Evolutionary conservation across 352 stramenopile species (phyloP).

Genomic region (Thraustotheca clavata): DNA sequence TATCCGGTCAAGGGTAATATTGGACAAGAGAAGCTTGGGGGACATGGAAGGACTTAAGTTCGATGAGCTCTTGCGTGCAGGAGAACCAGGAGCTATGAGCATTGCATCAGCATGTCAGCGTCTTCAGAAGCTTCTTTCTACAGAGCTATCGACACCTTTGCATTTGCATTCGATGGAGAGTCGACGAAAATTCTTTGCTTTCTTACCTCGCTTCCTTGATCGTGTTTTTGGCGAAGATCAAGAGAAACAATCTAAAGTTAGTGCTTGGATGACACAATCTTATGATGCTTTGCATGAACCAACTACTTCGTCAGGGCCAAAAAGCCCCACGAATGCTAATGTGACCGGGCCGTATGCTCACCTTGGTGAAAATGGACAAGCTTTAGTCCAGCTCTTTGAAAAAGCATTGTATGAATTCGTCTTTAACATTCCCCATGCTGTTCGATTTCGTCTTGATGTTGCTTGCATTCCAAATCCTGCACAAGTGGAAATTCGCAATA

Average conservation of each 20-base stretch:
- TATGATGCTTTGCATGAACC: neutral
- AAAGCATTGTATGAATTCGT: conserved; percentile 19
- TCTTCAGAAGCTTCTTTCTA: conserved; percentile 16
- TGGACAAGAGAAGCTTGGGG: too few relatives aligned
- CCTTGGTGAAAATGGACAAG: conserved; percentile 16
- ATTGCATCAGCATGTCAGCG: neutral
- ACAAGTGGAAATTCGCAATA: conserved; percentile 19
- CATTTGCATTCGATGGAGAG: conserved; percentile 20
- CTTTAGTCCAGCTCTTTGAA: conserved; percentile 17
- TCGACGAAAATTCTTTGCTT: conserved; percentile 19
- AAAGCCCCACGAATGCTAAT: neutral
- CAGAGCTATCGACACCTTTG: conserved; percentile 18
- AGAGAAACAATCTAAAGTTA: conserved; percentile 11
- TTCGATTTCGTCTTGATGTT: conserved; percentile 15
- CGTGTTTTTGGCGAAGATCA: conserved; percentile 21
- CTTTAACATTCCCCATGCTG: conserved; percentile 21
- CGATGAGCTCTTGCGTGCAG: conserved; percentile 17
- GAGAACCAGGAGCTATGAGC: conserved; percentile 13
- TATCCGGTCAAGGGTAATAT: too few relatives aligned
- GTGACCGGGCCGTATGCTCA: conserved; percentile 9
- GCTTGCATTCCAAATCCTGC: conserved; percentile 6
- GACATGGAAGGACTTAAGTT: conserved; percentile 19
- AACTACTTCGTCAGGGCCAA: neutral
- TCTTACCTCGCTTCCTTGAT: conserved; percentile 19
- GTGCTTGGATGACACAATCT: conserved; percentile 11